These are phyloP conservation scores for Microbotryum intermedium DNA, from an alignment of 1,284 basidiomycete species.

Conservation along the genomic window DNA sequence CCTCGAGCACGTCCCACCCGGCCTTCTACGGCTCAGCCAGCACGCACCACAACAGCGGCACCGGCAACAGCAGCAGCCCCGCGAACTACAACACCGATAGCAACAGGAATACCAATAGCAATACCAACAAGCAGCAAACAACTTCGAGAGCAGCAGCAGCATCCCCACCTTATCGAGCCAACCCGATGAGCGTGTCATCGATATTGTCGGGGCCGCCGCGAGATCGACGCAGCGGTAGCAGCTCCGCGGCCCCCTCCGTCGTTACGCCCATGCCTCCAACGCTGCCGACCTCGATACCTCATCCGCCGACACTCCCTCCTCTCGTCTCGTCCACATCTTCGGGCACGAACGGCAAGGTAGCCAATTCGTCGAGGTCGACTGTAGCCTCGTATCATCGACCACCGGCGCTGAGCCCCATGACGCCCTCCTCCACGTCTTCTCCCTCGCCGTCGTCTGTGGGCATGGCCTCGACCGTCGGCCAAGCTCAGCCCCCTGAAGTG, in stretches of 20 bases:
- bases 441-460: neutral
- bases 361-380: no score
- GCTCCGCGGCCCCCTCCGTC: neutral
- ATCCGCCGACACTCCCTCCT: neutral
- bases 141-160: no score
- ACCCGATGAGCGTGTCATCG: constrained; percentile 28
- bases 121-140: no score
- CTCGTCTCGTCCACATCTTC: neutral
- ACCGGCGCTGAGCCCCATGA: neutral
- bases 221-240: neutral
- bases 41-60: no score
- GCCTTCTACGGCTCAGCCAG: no score
- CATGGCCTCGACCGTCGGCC: neutral
- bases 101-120: no score
- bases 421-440: neutral
- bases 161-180: neutral
- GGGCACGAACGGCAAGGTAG: no score
- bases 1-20: no score
- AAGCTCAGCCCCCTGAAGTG: neutral
- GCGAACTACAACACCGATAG: no score
- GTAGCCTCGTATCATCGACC: no score
- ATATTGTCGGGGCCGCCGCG: constrained; percentile 24
- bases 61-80: no score
- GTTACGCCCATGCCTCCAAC: neutral
- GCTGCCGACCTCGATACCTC: constrained; percentile 9